Evolutionary conservation across 1,284 basidiomycete species (phyloP), one percentile per base, ranked within the genome.

Genomic region (Sphaerobolus stellatus): DNA sequence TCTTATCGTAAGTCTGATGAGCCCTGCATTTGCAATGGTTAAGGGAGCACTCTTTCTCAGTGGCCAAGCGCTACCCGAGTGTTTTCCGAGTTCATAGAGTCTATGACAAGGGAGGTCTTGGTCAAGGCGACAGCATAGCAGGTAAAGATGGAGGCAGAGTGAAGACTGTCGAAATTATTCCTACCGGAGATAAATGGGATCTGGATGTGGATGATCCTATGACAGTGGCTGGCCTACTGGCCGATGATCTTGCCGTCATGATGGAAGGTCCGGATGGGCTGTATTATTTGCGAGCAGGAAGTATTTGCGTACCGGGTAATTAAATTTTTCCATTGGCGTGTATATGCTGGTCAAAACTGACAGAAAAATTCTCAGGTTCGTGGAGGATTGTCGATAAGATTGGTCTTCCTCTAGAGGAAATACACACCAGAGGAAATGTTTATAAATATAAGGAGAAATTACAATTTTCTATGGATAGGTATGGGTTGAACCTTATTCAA

Each of bases 361-460:
- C n/a, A n/a, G n/a, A n/a, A n/a, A n/a, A n/a, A 7, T 38, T 6
- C 13, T 16, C 60, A 88, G 88, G 90, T 7, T 85, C 81, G 59
- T 92, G 90, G 90, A 75, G 89, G 22, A 75, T 92, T 67, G 65
- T 78, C 55, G 89, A 91, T 69, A 91, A 92, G 70, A 80, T 90
- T 54, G 89, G 88, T 8, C 70, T 84, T 64, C 75, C 83, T 4
- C 69, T 92, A 20, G 84, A 89, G 43, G 81, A 89, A 54, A 90
- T 92, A 47, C 90, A 92, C 65, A 70, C 74, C 45, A 74, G 74
- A 48, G 87, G 88, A 4, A 69, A 83, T 51, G 88, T 90, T 14
- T 86, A 86, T 33, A 81, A 82, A 69, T 90, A 87, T 87, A 54
- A 54, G 25, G 52, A 54, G 34, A 66, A 66, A 83, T 68, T 20